Conservation (phyloP, 176 grass and related monocot genomes). For the Carex kokanica region DNA sequence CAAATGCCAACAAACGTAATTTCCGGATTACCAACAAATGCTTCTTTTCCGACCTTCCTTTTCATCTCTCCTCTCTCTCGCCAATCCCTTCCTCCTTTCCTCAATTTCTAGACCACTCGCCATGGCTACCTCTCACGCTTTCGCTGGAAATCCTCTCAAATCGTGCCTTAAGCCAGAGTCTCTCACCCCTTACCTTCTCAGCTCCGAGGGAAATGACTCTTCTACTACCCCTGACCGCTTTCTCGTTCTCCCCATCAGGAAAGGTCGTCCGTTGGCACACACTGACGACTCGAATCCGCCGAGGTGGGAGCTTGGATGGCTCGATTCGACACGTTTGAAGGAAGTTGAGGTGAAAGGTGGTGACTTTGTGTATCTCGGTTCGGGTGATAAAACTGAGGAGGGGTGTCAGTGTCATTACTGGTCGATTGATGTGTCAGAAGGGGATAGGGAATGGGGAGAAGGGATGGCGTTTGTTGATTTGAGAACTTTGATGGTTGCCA, state of each 20-base stretch:
- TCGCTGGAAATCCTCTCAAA: slow-evolving; percentile 70
- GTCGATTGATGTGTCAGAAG: slow-evolving; percentile 56
- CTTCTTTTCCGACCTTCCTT: not conserved
- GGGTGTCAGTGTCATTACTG: slow-evolving; percentile 49
- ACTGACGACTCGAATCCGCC: slow-evolving; percentile 26
- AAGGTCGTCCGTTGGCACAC: slow-evolving; percentile 60
- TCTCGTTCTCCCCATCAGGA: slow-evolving; percentile 67
- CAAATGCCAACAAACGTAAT: not conserved
- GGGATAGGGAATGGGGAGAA: slow-evolving; percentile 33
- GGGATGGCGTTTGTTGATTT: slow-evolving; percentile 66
- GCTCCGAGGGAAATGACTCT: slow-evolving; percentile 5
- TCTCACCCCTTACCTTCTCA: slow-evolving; percentile 39
- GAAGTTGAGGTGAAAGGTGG: slow-evolving; percentile 22
- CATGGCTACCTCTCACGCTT: slow-evolving; percentile 80
- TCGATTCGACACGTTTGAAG: slow-evolving; percentile 43
- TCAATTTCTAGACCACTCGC: not conserved
- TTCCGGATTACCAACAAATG: not conserved
- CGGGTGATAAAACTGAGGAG: slow-evolving; percentile 30
- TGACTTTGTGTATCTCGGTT: slow-evolving; percentile 75
- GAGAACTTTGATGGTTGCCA: slow-evolving; percentile 89
- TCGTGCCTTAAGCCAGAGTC: slow-evolving; percentile 33
- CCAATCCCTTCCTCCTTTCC: not conserved
- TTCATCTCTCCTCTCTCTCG: not conserved
- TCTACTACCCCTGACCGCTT: slow-evolving; percentile 9
- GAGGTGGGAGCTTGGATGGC: slow-evolving; percentile 58